A percentile compares a stretch with the other conserved stretches of the same genome.
Conservation (phyloP, 164 flowering plant genomes). For the Tetracentron sinense region DNA sequence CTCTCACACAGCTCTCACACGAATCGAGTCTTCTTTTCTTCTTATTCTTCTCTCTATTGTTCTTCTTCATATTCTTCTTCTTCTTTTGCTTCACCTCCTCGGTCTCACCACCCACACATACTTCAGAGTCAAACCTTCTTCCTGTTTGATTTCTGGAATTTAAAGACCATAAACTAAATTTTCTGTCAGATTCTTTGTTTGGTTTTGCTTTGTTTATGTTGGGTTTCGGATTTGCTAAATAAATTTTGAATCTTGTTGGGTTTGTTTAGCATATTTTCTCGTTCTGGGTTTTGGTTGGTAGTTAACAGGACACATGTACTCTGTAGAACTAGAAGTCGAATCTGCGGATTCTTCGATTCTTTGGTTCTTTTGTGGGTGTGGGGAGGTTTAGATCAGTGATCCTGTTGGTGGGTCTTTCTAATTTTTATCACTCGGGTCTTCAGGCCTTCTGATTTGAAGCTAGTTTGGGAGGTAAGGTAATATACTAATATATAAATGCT, state of each 20-base stretch:
- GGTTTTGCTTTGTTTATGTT: constrained; percentile 13
- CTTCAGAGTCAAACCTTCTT: constrained; percentile 21
- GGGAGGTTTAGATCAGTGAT: constrained; percentile 10
- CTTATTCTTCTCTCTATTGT: constrained; percentile 1
- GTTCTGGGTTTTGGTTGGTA: constrained; percentile 26
- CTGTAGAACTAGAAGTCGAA: constrained; percentile 23
- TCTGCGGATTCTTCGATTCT: constrained; percentile 23
- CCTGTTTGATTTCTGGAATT: constrained; percentile 26
- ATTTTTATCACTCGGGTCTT: constrained; percentile 6
- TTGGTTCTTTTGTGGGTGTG: constrained; percentile 7
- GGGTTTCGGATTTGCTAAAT: constrained; percentile 7
- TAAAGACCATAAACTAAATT: constrained; percentile 20
- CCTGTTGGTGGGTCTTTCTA: constrained; percentile 9
- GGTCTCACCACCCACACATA: constrained; percentile 10
- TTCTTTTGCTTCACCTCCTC: constrained; percentile 7
- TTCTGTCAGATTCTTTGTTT: constrained; percentile 28
- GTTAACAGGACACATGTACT: constrained; percentile 11
- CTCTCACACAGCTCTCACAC: constrained; percentile 24
- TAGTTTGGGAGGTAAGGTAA: constrained; percentile 29
- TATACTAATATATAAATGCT: constrained; percentile 17
- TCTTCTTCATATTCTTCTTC: background rate
- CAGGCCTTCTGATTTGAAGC: constrained; percentile 16
- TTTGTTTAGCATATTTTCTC: constrained; percentile 10
- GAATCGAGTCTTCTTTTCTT: constrained; percentile 16
- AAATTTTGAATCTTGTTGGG: constrained; percentile 25